Evolutionary conservation across 441 rosid genomes (phyloP).

Genomic region (Gossypium trilobum): DNA sequence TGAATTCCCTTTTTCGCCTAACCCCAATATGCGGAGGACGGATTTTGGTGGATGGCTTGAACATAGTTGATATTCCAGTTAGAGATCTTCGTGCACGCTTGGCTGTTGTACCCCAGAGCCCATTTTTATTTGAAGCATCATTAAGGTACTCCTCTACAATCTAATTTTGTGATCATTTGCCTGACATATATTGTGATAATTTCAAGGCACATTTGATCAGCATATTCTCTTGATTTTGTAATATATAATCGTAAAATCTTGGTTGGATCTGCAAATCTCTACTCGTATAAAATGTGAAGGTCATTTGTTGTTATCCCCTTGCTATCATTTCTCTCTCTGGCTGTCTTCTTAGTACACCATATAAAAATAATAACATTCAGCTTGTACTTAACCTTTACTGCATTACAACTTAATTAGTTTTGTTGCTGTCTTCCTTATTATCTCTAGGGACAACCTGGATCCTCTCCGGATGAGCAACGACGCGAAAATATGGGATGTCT

Average conservation of each 20-base stretch:
- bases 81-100: constrained; percentile 74
- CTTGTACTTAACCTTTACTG: background rate
- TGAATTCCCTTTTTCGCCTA: constrained; percentile 89
- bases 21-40: constrained; percentile 52
- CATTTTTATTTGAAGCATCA: constrained; percentile 85
- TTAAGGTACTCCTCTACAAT: constrained; percentile 38
- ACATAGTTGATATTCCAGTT: constrained; percentile 53
- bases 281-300: background rate
- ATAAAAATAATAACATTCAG: background rate
- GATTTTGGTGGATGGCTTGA: constrained; percentile 66
- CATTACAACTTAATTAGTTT: background rate
- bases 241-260: background rate
- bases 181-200: background rate
- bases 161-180: background rate
- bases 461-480: constrained; percentile 53
- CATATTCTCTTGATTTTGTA: background rate
- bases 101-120: constrained; percentile 91
- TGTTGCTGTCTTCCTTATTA: background rate
- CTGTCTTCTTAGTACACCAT: background rate
- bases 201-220: background rate
- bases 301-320: background rate
- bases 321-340: background rate
- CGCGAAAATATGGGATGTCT: constrained; percentile 51
- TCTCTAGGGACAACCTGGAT: constrained; percentile 74
- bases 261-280: background rate